Evolutionary conservation across 2,329 filamentous ascomycete species (phyloP), one percentile per base, ranked within the genome.

Genomic region (Cladosporium sp.): DNA sequence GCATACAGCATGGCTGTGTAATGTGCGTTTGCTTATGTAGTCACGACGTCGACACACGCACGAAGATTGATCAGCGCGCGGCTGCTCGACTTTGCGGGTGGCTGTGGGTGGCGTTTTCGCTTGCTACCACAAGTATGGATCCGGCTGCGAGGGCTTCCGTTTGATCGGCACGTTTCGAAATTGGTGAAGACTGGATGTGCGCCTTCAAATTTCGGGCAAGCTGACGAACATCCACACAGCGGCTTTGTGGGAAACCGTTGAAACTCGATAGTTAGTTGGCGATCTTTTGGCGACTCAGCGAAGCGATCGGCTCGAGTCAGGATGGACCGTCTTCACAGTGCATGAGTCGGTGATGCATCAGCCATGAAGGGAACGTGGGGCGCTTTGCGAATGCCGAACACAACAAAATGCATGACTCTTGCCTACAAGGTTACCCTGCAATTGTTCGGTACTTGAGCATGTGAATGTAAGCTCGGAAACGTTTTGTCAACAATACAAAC

Each of bases 91-190:
- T 32, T 11, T 21, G 39, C 39, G 39, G 39, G 39, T 46, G 39
- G 39, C 39, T 46, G 39, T 46, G 39, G 51, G 51, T 54, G 51
- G 51, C 51, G 51, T 54, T 54, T 32, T 54, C 26, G 51, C 51
- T 54, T 54, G 51, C 51, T 32, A 30, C 26, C 26, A 30, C 16
- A 34, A 26, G 25, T 30, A 14, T n/a, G n/a, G n/a, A n/a, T n/a
- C n/a, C n/a, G n/a, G n/a, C n/a, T n/a, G n/a, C 18, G 30, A 30
- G 30, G 53, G 53, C 53, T 36, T 32, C 32, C 32, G 54, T 36
- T 57, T 57, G 54, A 57, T 57, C 54, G 54, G 30, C 54, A 32
- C 23, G 51, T 54, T 39, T 57, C n/a, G 54, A 57, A 32, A 57
- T 57, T 36, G n/a, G 23, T 51, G 51, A 36, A 39, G 18, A 36